These are phyloP conservation scores for Pseudogymnoascus sp. DNA, from an alignment of 2,329 filamentous ascomycete genomes.

Conservation along the genomic window DNA sequence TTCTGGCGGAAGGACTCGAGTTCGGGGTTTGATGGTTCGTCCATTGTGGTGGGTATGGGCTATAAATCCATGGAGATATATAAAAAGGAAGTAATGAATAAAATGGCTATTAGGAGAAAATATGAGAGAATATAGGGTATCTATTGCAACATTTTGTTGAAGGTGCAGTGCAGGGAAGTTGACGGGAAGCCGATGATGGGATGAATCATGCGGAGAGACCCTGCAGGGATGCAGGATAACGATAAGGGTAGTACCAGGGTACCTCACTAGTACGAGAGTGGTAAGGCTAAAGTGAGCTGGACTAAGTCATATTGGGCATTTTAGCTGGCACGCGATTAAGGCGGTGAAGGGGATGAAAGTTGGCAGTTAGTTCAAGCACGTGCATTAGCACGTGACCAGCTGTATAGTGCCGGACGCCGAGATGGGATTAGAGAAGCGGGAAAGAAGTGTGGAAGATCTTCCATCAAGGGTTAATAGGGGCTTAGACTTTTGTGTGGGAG, in stretches of 20 bases:
- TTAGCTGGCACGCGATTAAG: not conserved
- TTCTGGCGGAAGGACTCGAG: constrained; percentile 78
- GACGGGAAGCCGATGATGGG: not conserved
- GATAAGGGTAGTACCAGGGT: not conserved
- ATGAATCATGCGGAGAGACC: constrained; percentile 3
- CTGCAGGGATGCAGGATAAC: not conserved
- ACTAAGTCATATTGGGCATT: not conserved
- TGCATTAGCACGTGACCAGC: not conserved
- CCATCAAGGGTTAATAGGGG: not conserved
- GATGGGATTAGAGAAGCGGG: not conserved
- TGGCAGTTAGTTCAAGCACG: not conserved
- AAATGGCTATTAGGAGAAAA: not conserved
- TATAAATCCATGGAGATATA: not conserved
- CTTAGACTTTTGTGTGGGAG: not conserved
- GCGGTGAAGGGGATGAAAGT: not conserved
- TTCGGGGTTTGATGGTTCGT: constrained; percentile 53
- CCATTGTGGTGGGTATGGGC: constrained; percentile 8
- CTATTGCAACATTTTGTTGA: not conserved
- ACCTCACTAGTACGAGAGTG: not conserved
- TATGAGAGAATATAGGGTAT: not conserved
- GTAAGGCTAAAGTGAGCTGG: not conserved
- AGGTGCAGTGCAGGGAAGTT: not conserved
- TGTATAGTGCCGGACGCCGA: not conserved
- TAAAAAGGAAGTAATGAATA: not conserved
- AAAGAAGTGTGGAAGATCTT: not conserved